Percentiles rank a stretch among this genome's conserved stretches.
phyloP scores from a whole-genome alignment of 257 asterid species.

The Solanum rostratum region DNA sequence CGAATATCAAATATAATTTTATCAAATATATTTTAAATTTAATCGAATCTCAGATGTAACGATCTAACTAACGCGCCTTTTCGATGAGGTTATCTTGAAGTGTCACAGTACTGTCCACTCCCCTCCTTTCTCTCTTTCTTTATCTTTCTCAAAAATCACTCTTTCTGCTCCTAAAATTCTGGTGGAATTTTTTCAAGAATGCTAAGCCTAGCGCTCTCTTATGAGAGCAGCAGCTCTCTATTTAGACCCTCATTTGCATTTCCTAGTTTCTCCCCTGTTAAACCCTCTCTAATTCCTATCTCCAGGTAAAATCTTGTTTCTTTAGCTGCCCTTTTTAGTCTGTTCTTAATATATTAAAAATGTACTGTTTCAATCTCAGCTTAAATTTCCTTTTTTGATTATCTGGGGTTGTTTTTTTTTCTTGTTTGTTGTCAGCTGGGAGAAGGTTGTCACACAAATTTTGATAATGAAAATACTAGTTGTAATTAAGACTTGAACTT shows the following conservation, averaged over 20 bases:
- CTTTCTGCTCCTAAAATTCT: neutral
- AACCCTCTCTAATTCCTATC: neutral
- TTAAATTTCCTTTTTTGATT: neutral
- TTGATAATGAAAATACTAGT: neutral
- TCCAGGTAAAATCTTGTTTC: slow-evolving; percentile 7
- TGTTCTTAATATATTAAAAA: neutral
- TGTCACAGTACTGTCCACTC: neutral
- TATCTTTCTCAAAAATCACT: neutral
- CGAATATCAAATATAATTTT: too few species aligned
- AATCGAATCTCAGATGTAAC: neutral
- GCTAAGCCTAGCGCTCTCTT: slow-evolving; percentile 15
- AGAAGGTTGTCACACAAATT: neutral
- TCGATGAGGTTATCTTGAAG: neutral
- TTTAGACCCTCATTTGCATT: slow-evolving; percentile 3
- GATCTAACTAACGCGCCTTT: neutral
- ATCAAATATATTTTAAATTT: too few species aligned
- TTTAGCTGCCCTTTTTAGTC: neutral
- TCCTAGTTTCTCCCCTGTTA: neutral
- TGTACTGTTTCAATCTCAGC: neutral
- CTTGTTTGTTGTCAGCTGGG: neutral
- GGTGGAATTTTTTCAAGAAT: neutral
- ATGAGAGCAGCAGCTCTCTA: neutral
- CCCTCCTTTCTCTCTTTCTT: neutral
- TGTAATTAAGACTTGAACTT: too few species aligned
- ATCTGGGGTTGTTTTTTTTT: neutral